Evolutionary conservation across 345 rosid species (phyloP).

Genomic region (Ceriops zippeliana): DNA sequence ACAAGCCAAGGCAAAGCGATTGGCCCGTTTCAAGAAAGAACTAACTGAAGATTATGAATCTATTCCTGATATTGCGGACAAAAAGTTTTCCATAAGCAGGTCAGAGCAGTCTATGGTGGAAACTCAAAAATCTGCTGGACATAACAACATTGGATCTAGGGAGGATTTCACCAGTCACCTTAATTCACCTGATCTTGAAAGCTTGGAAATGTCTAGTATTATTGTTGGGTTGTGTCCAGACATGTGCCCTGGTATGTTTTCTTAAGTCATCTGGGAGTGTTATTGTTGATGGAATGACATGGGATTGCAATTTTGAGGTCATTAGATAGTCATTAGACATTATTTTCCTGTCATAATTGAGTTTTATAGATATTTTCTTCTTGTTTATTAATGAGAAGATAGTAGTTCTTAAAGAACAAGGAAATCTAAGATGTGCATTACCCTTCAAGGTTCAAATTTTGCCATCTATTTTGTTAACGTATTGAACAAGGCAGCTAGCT

Average conservation of each 20-base stretch:
- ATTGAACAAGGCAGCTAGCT: conserved; percentile 1
- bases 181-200: conserved; percentile 44
- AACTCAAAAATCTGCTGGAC: conserved; percentile 25
- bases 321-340: neutral
- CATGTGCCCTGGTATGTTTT: conserved; percentile 84
- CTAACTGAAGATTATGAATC: conserved; percentile 42
- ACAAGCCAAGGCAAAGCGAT: conserved; percentile 81
- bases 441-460: neutral
- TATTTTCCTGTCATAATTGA: neutral
- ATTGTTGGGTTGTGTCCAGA: conserved; percentile 79
- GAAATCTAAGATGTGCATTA: neutral
- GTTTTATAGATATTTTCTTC: neutral
- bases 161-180: conserved; percentile 37
- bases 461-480: conserved; percentile 1
- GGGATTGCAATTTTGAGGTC: conserved; percentile 13
- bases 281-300: conserved; percentile 12
- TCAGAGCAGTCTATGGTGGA: conserved; percentile 32
- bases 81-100: conserved; percentile 33
- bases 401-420: neutral
- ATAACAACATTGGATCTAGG: conserved; percentile 30
- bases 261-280: conserved; percentile 20
- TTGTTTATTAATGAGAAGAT: conserved; percentile 15
- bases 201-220: conserved; percentile 45
- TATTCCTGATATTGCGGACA: conserved; percentile 35
- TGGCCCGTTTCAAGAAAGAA: conserved; percentile 76